phyloP scores from a whole-genome alignment of 768 basidiomycete species.

The Kwoniella mangroviensis region DNA sequence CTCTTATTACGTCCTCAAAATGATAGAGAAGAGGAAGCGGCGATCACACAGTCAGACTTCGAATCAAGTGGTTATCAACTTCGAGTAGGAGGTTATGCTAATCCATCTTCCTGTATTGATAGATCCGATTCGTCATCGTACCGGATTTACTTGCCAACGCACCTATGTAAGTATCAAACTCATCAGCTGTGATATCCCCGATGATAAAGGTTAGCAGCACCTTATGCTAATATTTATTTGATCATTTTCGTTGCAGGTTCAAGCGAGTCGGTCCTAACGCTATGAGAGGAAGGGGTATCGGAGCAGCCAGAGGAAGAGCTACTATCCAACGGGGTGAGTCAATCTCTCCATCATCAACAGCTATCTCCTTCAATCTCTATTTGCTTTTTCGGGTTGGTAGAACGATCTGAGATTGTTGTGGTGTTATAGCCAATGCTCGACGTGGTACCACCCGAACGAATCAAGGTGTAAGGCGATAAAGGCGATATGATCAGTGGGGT shows the following conservation, averaged over 20 bases:
- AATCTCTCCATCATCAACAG: constrained; percentile 27
- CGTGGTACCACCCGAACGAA: constrained; percentile 54
- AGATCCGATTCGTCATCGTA: constrained; percentile 88
- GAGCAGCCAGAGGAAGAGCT: constrained; percentile 96
- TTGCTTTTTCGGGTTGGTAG: too few species aligned
- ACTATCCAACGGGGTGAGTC: constrained; percentile 94
- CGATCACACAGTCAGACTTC: too few species aligned
- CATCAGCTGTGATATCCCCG: neutral
- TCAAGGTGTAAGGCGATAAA: constrained; percentile 54
- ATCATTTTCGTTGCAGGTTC: constrained; percentile 75
- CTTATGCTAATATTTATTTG: constrained; percentile 3
- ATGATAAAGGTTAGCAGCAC: neutral
- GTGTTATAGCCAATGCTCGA: constrained; percentile 46
- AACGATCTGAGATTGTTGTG: too few species aligned
- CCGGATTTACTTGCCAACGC: constrained; percentile 99
- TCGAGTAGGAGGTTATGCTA: neutral
- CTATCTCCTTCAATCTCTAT: neutral
- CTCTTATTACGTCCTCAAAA: too few species aligned
- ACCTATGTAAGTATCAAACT: constrained; percentile 74
- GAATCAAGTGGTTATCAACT: too few species aligned
- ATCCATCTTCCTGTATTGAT: neutral
- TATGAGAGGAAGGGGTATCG: constrained; percentile 98
- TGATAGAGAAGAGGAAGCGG: too few species aligned
- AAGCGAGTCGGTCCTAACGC: constrained; percentile 98
- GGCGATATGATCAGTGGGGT: constrained; percentile 2